Evolutionary conservation across 495 filamentous ascomycete genomes (phyloP).

Genomic region (Penicillium simplicissimum): DNA sequence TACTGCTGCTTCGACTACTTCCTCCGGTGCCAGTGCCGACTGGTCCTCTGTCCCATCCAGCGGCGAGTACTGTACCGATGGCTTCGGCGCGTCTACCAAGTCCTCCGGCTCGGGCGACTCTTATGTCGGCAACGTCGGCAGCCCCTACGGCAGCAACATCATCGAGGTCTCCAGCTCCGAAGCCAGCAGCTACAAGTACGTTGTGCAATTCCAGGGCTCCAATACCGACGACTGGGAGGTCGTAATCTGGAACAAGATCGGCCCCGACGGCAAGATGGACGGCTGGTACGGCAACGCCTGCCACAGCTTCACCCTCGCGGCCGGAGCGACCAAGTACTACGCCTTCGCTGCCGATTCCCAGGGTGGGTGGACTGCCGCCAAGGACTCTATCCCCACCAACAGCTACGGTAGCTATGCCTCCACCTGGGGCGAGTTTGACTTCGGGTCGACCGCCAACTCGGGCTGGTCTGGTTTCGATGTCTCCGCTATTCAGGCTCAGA

Average conservation of each 20-base stretch:
- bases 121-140: conserved; percentile 52
- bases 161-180: conserved; percentile 36
- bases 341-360: conserved; percentile 50
- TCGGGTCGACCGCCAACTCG: conserved; percentile 33
- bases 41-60: conserved; percentile 28
- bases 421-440: conserved; percentile 49
- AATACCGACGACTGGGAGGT: conserved; percentile 39
- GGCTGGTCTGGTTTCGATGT: conserved; percentile 49
- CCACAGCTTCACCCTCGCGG: conserved; percentile 40
- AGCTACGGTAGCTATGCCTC: conserved; percentile 35
- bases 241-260: conserved; percentile 56
- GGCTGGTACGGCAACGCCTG: conserved; percentile 46
- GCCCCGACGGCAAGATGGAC: conserved; percentile 35
- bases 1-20: conserved; percentile 8
- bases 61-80: conserved; percentile 25
- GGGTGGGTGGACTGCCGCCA: conserved; percentile 37
- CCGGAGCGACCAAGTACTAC: conserved; percentile 46
- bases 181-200: conserved; percentile 46
- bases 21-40: conserved; percentile 11
- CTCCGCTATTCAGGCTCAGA: conserved; percentile 40
- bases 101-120: conserved; percentile 33
- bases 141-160: conserved; percentile 55
- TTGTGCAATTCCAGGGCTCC: conserved; percentile 45
- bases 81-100: conserved; percentile 36
- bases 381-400: conserved; percentile 36